Evolutionary conservation across 2,329 filamentous ascomycete genomes (phyloP).

Genomic region (Cryphonectria japonica): DNA sequence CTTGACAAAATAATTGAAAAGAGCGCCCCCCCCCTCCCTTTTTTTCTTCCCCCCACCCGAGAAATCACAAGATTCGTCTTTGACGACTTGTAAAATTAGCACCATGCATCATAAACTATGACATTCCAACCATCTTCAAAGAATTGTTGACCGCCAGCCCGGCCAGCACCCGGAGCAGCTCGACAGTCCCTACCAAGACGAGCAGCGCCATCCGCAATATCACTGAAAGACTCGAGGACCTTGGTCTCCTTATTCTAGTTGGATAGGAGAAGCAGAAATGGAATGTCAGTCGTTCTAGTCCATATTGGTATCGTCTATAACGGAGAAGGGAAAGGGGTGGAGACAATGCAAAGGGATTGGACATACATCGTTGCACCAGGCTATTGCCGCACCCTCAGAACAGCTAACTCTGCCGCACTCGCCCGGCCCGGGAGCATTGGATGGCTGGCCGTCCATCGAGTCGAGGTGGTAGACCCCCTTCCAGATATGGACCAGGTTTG

Average conservation of each 20-base stretch:
- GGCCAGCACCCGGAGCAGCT: background rate
- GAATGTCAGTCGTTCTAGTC: background rate
- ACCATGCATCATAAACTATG: background rate
- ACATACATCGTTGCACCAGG: conserved; percentile 36
- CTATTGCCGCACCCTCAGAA: conserved; percentile 29
- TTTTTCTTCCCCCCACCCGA: no score
- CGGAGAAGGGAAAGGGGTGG: background rate
- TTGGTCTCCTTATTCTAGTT: background rate
- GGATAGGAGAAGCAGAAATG: background rate
- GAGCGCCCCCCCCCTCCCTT: no score
- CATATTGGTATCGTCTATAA: no score
- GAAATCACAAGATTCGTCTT: background rate
- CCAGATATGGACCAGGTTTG: background rate
- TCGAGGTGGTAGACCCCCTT: conserved; percentile 30
- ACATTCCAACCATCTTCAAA: conserved; percentile 15
- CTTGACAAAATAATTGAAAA: background rate
- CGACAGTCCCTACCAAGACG: background rate
- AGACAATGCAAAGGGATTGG: background rate
- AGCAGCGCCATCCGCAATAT: background rate
- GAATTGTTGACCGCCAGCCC: conserved; percentile 9
- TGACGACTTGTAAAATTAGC: background rate
- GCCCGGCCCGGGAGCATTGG: conserved; percentile 26
- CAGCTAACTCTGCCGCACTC: conserved; percentile 34
- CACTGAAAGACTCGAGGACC: background rate
- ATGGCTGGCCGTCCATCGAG: conserved; percentile 24